Conservation (phyloP, 1,284 basidiomycete genomes). For the Naganishia liquefaciens region DNA sequence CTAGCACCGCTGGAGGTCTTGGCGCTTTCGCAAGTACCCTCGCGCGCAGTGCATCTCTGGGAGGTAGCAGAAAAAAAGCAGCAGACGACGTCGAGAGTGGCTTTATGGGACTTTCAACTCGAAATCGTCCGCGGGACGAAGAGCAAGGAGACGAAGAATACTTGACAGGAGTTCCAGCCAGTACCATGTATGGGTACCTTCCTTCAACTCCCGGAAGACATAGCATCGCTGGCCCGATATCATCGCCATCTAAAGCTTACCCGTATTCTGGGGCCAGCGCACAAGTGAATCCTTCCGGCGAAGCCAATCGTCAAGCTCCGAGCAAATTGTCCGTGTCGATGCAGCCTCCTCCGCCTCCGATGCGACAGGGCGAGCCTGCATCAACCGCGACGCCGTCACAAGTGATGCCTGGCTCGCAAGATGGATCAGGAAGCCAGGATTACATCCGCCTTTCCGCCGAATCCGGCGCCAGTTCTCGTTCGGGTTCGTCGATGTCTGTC, state of each 20-base stretch:
- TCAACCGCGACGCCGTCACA: neutral
- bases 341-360: conserved; percentile 22
- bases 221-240: conserved; percentile 4
- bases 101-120: conserved; percentile 18
- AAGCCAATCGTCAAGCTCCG: conserved; percentile 17
- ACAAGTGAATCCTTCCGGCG: neutral
- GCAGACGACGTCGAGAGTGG: conserved; percentile 29
- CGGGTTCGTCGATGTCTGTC: conserved; percentile 17
- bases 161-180: neutral
- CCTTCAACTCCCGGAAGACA: conserved; percentile 4
- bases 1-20: conserved; percentile 13
- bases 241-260: neutral
- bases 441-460: conserved; percentile 5
- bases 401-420: neutral
- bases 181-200: conserved; percentile 3
- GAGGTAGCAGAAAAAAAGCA: conserved; percentile 24
- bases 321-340: conserved; percentile 17
- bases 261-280: conserved; percentile 7
- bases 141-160: conserved; percentile 26
- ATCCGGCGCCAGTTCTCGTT: conserved; percentile 10
- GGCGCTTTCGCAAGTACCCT: conserved; percentile 23
- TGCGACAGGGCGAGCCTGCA: neutral
- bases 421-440: neutral
- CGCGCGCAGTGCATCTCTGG: conserved; percentile 28
- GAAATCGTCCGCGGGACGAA: conserved; percentile 11